A percentile compares a stretch with the other conserved stretches of the same genome.
Conservation (phyloP, 257 asterid genomes). For the Nicotiana tabacum region DNA sequence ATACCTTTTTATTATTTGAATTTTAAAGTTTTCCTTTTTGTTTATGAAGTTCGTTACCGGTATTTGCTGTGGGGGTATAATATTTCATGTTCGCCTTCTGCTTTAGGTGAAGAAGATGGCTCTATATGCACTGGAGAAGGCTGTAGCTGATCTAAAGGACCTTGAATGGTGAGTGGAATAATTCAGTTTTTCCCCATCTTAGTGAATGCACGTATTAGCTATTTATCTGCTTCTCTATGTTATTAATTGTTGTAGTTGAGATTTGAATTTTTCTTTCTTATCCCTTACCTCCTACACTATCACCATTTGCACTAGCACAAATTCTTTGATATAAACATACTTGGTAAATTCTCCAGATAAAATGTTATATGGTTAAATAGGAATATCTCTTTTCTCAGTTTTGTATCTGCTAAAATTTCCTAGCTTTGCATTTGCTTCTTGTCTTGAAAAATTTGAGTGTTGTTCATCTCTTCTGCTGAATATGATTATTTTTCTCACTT, state of each 20-base stretch:
- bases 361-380: background rate
- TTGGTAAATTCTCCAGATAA: background rate
- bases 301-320: background rate
- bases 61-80: background rate
- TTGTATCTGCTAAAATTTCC: background rate
- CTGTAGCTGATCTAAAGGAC: slow-evolving; percentile 15
- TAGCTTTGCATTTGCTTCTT: background rate
- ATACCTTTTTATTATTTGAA: background rate
- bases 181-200: background rate
- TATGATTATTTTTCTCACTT: no score
- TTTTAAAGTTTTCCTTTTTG: background rate
- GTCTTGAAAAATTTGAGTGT: background rate
- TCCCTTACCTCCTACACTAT: background rate
- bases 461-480: no score
- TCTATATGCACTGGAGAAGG: slow-evolving; percentile 33
- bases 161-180: slow-evolving; percentile 9
- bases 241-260: background rate
- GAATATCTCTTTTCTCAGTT: background rate
- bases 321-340: background rate
- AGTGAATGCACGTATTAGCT: background rate
- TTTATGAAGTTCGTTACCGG: background rate
- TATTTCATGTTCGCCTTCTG: background rate
- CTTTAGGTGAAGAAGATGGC: slow-evolving; percentile 51
- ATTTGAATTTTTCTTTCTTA: background rate
- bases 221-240: background rate